Evolutionary conservation across 768 basidiomycete species (phyloP), one percentile per base, ranked within the genome.

Genomic region (Pleurotus citrinopileatus): DNA sequence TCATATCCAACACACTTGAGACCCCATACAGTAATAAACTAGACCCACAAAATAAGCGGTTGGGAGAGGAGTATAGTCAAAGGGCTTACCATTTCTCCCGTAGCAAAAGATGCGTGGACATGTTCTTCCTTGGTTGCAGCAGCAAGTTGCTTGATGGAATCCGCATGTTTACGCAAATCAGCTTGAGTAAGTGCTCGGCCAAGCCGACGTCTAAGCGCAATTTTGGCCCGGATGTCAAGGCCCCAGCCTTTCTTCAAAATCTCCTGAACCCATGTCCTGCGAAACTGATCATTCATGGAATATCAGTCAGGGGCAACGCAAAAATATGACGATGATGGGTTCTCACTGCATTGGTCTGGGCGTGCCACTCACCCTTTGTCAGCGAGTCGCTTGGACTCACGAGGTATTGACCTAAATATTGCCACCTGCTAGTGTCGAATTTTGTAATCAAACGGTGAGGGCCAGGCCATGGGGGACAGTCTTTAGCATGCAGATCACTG

Each of bases 1-100:
- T 76, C 72, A 42, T 76, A 76, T 2, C 65, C 72, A 15, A 74
- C 62, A 46, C 75, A 76, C 53, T 74, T 70, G 69, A 75, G 65
- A 0, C 67, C 69, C 69, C 70, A 73, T 0, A 72, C 69, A 0
- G 61, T 61, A 22, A 77, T 60, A 19, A 48, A 54, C 71, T 74
- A 42, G 10, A 42, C 2, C 23, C 22, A 46, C 3, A 7, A 17
- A n/a, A 20, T 23, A 43, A 12, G 37, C 36, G 9, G 20, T 12
- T 0, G 23, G 19, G n/a, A 43, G 7, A 26, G 10, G 37, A 43
- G 12, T 12, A 12, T 8, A 12, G 2, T 13, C 4, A 20, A n/a
- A 40, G 20, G 3, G 13, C 61, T 22, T 27, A 74, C 74, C 58
- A 72, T 70, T 23, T 68, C 57, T 13, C 71, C 72, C 1, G 42